These are phyloP conservation scores for Plasmodium inui DNA, from an alignment of 169 alveolate genomes.

Conservation along the genomic window DNA sequence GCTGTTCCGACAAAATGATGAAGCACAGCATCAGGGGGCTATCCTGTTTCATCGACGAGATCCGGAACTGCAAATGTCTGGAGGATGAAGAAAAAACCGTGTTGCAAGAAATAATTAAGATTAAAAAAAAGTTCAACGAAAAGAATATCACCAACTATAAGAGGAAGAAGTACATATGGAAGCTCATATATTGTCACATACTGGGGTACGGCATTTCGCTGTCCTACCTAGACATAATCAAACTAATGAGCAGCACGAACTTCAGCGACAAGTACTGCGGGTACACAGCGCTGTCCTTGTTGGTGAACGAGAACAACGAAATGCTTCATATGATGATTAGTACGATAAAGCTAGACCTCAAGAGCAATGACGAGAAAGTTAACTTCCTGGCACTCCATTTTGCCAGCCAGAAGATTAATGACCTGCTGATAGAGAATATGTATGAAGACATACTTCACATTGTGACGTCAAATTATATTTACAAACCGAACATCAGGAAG, in stretches of 20 bases:
- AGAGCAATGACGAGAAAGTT: slow-evolving; percentile 77
- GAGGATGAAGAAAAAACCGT: slow-evolving; percentile 93
- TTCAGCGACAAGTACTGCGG: slow-evolving; percentile 96
- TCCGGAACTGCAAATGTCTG: slow-evolving; percentile 38
- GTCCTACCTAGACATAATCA: slow-evolving; percentile 94
- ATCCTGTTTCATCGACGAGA: slow-evolving; percentile 57
- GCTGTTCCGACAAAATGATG: slow-evolving; percentile 18
- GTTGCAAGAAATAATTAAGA: slow-evolving; percentile 95
- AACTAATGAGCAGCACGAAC: slow-evolving; percentile 91
- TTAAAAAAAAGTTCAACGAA: slow-evolving; percentile 91
- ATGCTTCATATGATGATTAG: slow-evolving; percentile 81
- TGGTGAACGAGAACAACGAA: slow-evolving; percentile 88
- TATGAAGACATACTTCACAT: slow-evolving; percentile 83
- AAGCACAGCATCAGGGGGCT: slow-evolving; percentile 56
- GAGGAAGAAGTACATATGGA: slow-evolving; percentile 95
- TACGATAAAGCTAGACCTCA: slow-evolving; percentile 79
- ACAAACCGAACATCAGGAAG: slow-evolving; percentile 81
- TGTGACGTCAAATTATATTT: slow-evolving; percentile 74
- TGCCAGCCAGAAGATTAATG: slow-evolving; percentile 85
- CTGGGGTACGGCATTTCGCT: slow-evolving; percentile 96
- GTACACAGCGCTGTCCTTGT: slow-evolving; percentile 93
- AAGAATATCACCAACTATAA: slow-evolving; percentile 93
- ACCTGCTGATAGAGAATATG: slow-evolving; percentile 83
- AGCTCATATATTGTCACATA: slow-evolving; percentile 94
- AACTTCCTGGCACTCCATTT: slow-evolving; percentile 88